Evolutionary conservation across 805 yeast species (phyloP), one percentile per base, ranked within the genome.

Genomic region (Saccharomycopsis amapae): DNA sequence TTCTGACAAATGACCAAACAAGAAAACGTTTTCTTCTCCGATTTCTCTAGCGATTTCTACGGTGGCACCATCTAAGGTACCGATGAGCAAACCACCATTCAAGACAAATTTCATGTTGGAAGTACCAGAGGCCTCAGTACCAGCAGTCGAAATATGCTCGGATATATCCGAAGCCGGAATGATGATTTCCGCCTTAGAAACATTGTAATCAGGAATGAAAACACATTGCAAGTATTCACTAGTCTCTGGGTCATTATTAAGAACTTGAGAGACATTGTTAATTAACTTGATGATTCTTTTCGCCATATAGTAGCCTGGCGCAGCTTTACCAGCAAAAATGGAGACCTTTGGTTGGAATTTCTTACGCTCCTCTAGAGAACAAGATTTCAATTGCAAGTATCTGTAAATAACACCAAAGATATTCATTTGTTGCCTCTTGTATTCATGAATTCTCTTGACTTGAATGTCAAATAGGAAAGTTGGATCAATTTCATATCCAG

Each of bases 291-390:
- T 89, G 58, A 88, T 85, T 48, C 84, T 76, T 66, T 88, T 88
- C 49, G 97, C 97, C 79, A 88, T 85, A 68, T 85, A 88, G 64
- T 88, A 88, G 54, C 97, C 97, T n/a, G 97, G 97, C 9, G 97
- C 97, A 49, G 94, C 84, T 66, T 89, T 88, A 61, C 97, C 97
- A 55, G 97, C 97, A 63, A 89, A 79, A 50, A 88, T 75, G 36
- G 79, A 74, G 46, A 85, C 93, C 60, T 82, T 85, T 49, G 96
- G 81, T 49, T 78, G 74, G 62, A 73, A 78, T 58, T 76, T 74
- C 38, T 71, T 68, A 58, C 83, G 71, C 64, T 86, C 82, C 46
- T 75, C 75, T 7, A 73, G 68, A 30, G 85, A 65, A 53, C 85
- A 69, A 39, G 75, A 68, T 67, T 87, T 87, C 64, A 88, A 80